A percentile compares a stretch with the other conserved stretches of the same genome.
These are phyloP conservation scores for Abortiporus biennis DNA, from an alignment of 1,284 basidiomycete genomes.

Conservation along the genomic window DNA sequence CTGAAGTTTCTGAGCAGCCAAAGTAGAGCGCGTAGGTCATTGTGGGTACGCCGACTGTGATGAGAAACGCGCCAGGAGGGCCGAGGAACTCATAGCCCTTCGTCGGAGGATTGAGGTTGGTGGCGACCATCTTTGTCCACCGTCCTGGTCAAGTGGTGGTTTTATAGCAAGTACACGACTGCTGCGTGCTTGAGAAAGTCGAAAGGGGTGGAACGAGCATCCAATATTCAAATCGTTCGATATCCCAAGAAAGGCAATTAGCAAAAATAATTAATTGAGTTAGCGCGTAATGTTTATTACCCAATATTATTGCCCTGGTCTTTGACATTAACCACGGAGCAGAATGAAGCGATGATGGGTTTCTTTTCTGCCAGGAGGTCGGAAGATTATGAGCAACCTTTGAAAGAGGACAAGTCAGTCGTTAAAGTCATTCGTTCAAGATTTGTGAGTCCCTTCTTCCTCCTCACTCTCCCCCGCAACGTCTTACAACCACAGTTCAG, in stretches of 20 bases:
- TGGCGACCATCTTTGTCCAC: no score
- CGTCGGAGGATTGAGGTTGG: slow-evolving; percentile 57
- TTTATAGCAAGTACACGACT: no score
- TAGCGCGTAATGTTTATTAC: no score
- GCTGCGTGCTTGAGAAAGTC: no score
- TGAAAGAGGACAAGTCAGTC: slow-evolving; percentile 37
- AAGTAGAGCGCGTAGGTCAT: slow-evolving; percentile 80
- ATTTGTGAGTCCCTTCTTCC: slow-evolving; percentile 47
- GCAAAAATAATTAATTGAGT: no score
- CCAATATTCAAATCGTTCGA: no score
- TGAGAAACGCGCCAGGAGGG: slow-evolving; percentile 71
- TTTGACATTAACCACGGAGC: no score
- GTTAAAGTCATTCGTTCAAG: slow-evolving; percentile 66
- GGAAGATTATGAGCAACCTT: slow-evolving; percentile 20
- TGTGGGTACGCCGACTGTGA: slow-evolving; percentile 71
- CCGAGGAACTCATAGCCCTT: slow-evolving; percentile 83
- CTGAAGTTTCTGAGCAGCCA: slow-evolving; percentile 75
- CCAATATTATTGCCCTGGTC: no score
- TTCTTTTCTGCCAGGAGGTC: slow-evolving; percentile 36
- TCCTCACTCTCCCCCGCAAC: slow-evolving; percentile 8
- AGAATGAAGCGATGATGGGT: slow-evolving; percentile 30
- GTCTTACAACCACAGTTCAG: slow-evolving; percentile 26
- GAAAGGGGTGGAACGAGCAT: no score
- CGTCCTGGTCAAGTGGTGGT: no score
- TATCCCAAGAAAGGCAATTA: no score